phyloP scores from a whole-genome alignment of 2,329 filamentous ascomycete species.

The Aspergillus sp. region DNA sequence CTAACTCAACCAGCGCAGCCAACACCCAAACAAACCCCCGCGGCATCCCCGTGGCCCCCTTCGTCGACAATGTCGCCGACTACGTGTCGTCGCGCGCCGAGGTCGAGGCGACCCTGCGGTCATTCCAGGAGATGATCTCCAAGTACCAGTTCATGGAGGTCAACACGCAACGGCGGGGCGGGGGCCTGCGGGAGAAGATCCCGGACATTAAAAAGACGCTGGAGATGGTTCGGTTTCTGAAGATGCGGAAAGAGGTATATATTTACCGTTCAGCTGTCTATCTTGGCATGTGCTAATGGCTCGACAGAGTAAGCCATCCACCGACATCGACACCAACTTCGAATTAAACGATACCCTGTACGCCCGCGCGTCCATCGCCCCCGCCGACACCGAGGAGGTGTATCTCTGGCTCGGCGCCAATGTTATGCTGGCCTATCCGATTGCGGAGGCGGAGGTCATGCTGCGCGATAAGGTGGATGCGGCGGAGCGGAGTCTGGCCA shows the following conservation, averaged over 20 bases:
- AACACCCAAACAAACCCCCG: conserved; percentile 33
- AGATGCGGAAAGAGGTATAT: conserved; percentile 61
- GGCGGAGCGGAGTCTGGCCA: conserved; percentile 69
- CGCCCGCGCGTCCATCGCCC: conserved; percentile 72
- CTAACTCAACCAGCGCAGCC: conserved; percentile 11
- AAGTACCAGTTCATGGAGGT: conserved; percentile 99
- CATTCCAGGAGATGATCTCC: conserved; percentile 49
- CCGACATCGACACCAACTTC: conserved; percentile 79
- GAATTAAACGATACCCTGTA: conserved; percentile 95
- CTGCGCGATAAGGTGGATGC: conserved; percentile 67
- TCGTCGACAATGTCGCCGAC: conserved; percentile 39
- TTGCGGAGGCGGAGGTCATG: conserved; percentile 74
- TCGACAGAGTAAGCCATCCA: conserved; percentile 26
- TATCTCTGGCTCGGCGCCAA: conserved; percentile 98
- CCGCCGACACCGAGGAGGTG: conserved; percentile 67
- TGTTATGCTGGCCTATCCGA: conserved; percentile 92
- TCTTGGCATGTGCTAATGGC: not conserved
- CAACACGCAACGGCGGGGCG: conserved; percentile 75
- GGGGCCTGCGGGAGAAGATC: conserved; percentile 83
- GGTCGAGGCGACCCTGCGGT: conserved; percentile 37
- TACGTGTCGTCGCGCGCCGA: conserved; percentile 38
- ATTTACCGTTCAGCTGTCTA: conserved; percentile 6
- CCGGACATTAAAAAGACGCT: conserved; percentile 95
- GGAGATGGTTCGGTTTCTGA: conserved; percentile 80
- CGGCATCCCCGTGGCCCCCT: conserved; percentile 39